Conservation (phyloP, 1,284 basidiomycete genomes). For the Mycena citricolor region DNA sequence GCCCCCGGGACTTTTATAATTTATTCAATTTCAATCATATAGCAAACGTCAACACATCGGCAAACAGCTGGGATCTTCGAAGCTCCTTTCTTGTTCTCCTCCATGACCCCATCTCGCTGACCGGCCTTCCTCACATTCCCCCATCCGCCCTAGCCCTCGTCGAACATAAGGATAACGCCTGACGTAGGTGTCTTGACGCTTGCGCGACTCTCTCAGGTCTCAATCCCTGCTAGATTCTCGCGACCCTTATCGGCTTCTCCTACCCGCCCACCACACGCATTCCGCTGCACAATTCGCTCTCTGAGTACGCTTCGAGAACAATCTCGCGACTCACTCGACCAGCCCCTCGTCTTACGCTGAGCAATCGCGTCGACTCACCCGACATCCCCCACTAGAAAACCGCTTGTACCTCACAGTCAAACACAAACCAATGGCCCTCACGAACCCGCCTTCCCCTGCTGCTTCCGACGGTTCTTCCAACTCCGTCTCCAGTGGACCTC, state of each 20-base stretch:
- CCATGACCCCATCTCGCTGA: no score
- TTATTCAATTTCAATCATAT: no score
- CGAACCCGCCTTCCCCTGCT: constrained; percentile 25
- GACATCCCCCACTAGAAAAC: no score
- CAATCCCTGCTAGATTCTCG: constrained; percentile 65
- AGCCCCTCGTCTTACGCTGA: constrained; percentile 20
- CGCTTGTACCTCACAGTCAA: no score
- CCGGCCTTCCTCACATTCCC: not conserved
- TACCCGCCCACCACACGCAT: constrained; percentile 34
- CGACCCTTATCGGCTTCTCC: constrained; percentile 90
- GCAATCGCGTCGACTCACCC: constrained; percentile 23
- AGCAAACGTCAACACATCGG: no score
- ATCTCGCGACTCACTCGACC: constrained; percentile 24
- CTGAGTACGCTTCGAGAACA: constrained; percentile 70
- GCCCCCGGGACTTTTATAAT: no score
- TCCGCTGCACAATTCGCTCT: constrained; percentile 49
- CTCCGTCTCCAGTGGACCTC: constrained; percentile 20
- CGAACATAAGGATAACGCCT: constrained; percentile 78
- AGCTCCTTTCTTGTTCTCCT: no score
- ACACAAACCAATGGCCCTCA: constrained; percentile 16
- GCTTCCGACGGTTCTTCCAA: constrained; percentile 26
- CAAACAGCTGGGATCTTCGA: no score
- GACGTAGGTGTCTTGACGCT: constrained; percentile 45
- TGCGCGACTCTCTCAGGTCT: constrained; percentile 1
- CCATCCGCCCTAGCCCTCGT: constrained; percentile 16